Percentiles rank a stretch among this genome's conserved stretches.
Conservation (phyloP, 176 grass and related monocot species). For the Musa acuminata region DNA sequence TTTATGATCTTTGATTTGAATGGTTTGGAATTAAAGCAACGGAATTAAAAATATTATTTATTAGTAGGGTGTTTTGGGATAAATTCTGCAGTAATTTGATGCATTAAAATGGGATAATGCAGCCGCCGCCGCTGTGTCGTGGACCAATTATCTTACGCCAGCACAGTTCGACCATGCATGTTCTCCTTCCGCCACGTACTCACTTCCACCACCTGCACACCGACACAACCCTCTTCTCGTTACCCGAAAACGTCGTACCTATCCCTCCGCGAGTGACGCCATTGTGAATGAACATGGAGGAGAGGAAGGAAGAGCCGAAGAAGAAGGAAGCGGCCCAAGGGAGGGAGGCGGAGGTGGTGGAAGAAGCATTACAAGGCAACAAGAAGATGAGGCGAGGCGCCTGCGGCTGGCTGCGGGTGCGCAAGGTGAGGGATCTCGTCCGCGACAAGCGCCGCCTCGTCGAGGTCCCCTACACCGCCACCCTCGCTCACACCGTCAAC, state of each 20-base stretch:
- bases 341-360: background rate
- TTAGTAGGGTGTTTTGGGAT: too few species aligned
- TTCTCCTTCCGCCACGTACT: background rate
- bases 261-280: too few species aligned
- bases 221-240: background rate
- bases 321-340: background rate
- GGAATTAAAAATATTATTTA: too few species aligned
- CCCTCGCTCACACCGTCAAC: slow-evolving; percentile 61
- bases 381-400: slow-evolving; percentile 51
- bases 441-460: slow-evolving; percentile 58
- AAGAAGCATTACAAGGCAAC: slow-evolving; percentile 12
- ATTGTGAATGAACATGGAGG: too few species aligned
- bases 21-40: too few species aligned
- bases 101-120: too few species aligned
- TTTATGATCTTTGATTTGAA: too few species aligned
- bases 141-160: too few species aligned
- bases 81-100: too few species aligned
- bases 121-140: too few species aligned
- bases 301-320: background rate
- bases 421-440: slow-evolving; percentile 43
- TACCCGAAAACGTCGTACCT: background rate
- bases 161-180: background rate
- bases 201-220: background rate
- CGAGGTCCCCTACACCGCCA: slow-evolving; percentile 78
- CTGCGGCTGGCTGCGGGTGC: slow-evolving; percentile 51